These are phyloP conservation scores for Ambrosia hybrid DNA, from an alignment of 140 eudicot species.

Conservation along the genomic window DNA sequence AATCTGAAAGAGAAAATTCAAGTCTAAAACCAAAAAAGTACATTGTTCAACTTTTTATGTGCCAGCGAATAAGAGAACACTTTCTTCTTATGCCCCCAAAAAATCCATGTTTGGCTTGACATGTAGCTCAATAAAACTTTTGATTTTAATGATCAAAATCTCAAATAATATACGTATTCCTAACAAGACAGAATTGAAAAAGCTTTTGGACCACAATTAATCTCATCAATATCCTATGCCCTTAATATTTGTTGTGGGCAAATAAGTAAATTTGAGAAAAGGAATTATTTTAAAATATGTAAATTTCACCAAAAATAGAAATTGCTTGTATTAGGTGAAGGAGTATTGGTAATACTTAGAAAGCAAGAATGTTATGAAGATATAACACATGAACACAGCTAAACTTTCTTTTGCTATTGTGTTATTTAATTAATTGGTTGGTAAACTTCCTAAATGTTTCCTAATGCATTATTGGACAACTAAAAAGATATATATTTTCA, in stretches of 20 bases:
- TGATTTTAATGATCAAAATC: background rate
- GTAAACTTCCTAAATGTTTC: constrained; percentile 7
- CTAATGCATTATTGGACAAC: constrained; percentile 15
- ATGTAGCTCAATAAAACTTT: background rate
- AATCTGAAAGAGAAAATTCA: too few species aligned
- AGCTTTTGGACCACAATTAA: constrained; percentile 1
- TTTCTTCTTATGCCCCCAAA: background rate
- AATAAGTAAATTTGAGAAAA: background rate
- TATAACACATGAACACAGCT: background rate
- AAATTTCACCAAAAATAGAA: background rate
- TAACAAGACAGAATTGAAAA: constrained; percentile 9
- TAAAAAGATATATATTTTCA: constrained; percentile 32
- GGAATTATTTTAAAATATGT: background rate
- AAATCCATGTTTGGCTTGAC: background rate
- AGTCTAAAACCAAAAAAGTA: too few species aligned
- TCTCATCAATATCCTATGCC: background rate
- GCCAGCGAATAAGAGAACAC: background rate
- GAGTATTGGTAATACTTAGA: constrained; percentile 13
- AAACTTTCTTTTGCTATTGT: background rate
- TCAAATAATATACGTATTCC: background rate
- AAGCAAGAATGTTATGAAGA: background rate
- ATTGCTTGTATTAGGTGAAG: background rate
- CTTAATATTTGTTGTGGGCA: background rate
- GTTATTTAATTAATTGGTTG: background rate
- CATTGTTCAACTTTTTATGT: too few species aligned